Evolutionary conservation across 2,329 filamentous ascomycete species (phyloP), one percentile per base, ranked within the genome.

Genomic region (Calonectria multiphialidica): DNA sequence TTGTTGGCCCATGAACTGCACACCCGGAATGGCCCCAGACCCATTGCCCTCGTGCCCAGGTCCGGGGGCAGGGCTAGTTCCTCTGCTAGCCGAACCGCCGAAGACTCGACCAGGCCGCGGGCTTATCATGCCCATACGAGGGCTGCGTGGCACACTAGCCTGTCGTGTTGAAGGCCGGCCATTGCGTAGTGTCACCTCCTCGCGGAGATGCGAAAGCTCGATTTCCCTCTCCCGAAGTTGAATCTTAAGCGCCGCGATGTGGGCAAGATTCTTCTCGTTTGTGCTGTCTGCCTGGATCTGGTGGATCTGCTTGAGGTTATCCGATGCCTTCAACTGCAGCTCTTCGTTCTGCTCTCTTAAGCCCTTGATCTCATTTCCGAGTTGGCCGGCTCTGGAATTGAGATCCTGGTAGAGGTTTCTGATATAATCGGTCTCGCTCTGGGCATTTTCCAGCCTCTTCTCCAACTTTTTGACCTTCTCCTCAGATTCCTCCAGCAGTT

Each of bases 381-480:
- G 81, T 18, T 85, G 83, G 16, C 83, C 83, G 2, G 86, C 87
- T 1, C 84, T 80, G 37, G 86, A 86, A 10, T 89, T 90, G 1
- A 89, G 87, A 25, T 88, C 85, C 76, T 93, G 92, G 76, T 93
- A 94, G 12, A 87, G 84, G 5, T 86, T 85, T 65, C 90, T 88
- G 15, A 87, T 83, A 76, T 91, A 94, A 2, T 91, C 89, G 30
- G 87, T 83, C 5, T 91, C 89, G 16, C 83, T 84, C 33, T 88
- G 82, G 5, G 85, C 81, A 6, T 84, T 82, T 65, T 84, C 83
- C 6, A 84, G 78, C 23, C 83, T 83, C 67, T 82, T 82, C 45
- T 87, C 85, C 5, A 88, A 82, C 16, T 83, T 79, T 59, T 83
- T 81, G 18, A 86, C 82, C 30, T 87, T 79, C 5, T 84, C 75